Evolutionary conservation across 768 basidiomycete genomes (phyloP), one percentile per base, ranked within the genome.

Genomic region (Boletus patriciae): DNA sequence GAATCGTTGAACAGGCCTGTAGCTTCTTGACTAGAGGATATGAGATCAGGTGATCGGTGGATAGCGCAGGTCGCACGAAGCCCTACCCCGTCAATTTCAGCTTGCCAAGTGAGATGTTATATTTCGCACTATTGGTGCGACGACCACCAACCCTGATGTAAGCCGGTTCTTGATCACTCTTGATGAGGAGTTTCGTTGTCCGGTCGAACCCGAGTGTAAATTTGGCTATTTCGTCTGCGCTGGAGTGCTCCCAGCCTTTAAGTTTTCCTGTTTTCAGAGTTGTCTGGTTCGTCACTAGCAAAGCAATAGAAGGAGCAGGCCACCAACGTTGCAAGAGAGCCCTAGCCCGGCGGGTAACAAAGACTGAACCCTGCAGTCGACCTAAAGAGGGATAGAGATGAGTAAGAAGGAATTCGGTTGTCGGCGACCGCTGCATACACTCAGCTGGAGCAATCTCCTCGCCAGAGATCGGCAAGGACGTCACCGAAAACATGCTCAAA

Each of bases 311-410:
- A 29, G 34, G 8, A 52, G 27, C 7, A 46, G 16, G 19, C 18
- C n/a, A 31, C 29, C 10, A 31, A 51, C 50, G 31, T n/a, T 51
- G 19, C 13, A 51, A 10, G 29, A 51, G n/a, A 1, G 19, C 9
- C n/a, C 9, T 18, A 21, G 50, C 50, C 4, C 29, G 18, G 6
- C 40, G 40, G 2, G 50, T 42, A 18, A 82, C 78, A 57, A 78
- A 80, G 1, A 79, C 71, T 0, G 80, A 81, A n/a, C 80, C 80
- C 46, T n/a, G n/a, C n/a, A n/a, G n/a, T n/a, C n/a, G n/a, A n/a
- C n/a, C n/a, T n/a, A n/a, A n/a, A n/a, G n/a, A 10, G 18, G 19
- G 10, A 18, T 1, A 21, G 31, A 31, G 29, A 4, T 36, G 19
- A 53, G 25, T 33, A 13, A 15, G 36, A 12, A 21, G 7, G 41